A percentile compares a stretch with the other conserved stretches of the same genome.
phyloP scores from a whole-genome alignment of 1,284 basidiomycete species.

The Cutaneotrichosporon spelunceum region DNA sequence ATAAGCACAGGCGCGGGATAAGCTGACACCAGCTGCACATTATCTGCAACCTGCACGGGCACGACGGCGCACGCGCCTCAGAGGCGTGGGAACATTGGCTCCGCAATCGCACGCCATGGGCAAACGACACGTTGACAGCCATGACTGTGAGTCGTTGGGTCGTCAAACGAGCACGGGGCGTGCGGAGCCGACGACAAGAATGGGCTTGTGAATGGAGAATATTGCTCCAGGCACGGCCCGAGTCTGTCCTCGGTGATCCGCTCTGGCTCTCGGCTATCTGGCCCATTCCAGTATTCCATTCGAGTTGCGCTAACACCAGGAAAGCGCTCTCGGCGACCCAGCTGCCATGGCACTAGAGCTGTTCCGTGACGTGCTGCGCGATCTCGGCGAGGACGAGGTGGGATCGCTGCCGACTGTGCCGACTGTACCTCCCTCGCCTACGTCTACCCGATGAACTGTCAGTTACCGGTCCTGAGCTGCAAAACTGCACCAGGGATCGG shows the following conservation, averaged over 20 bases:
- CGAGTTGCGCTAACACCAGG: background rate
- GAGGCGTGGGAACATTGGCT: background rate
- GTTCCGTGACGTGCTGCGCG: conserved; percentile 8
- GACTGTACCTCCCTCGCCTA: background rate
- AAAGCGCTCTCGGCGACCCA: background rate
- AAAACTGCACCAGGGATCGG: background rate
- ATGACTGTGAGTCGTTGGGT: conserved; percentile 1
- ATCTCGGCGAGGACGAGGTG: conserved; percentile 6
- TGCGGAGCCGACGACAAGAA: background rate
- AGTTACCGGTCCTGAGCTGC: background rate
- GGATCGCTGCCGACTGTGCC: no score
- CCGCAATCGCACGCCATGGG: background rate
- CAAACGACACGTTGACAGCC: background rate
- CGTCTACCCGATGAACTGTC: background rate
- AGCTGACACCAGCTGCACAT: conserved; percentile 12
- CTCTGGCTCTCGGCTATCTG: background rate
- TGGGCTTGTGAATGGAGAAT: background rate
- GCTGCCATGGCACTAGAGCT: conserved; percentile 1
- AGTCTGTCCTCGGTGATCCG: background rate
- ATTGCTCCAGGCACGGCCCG: background rate
- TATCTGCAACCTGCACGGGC: conserved; percentile 12
- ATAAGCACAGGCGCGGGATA: conserved; percentile 1
- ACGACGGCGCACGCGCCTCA: background rate
- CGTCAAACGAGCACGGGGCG: background rate
- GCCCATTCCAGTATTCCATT: background rate